phyloP scores from a whole-genome alignment of 208 protist genomes.

The Crithidia brevicula region DNA sequence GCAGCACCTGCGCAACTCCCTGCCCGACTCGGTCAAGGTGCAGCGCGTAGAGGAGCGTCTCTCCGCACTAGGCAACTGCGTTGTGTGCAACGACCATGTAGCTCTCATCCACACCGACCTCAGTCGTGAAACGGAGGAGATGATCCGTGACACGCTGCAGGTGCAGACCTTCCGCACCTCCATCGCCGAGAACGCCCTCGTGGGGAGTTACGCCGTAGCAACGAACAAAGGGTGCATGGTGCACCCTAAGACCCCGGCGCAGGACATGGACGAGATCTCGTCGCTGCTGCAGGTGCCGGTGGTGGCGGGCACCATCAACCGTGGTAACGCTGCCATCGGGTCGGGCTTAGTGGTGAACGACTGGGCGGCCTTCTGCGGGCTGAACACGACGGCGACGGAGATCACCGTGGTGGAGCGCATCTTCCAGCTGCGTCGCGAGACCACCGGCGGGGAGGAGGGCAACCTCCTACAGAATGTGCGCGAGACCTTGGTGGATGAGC shows the following conservation, averaged over 20 bases:
- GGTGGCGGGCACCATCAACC: slow-evolving; percentile 99
- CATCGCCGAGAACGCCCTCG: slow-evolving; percentile 97
- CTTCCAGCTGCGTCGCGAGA: slow-evolving; percentile 96
- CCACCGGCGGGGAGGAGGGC: slow-evolving; percentile 50
- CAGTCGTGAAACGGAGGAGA: slow-evolving; percentile 99
- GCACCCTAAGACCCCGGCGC: slow-evolving; percentile 94
- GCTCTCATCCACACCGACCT: slow-evolving; percentile 99
- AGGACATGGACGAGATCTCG: slow-evolving; percentile 99
- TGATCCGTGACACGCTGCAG: slow-evolving; percentile 98
- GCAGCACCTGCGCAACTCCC: slow-evolving; percentile 98
- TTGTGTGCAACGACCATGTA: slow-evolving; percentile 99
- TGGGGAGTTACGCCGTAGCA: slow-evolving; percentile 98
- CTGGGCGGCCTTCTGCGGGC: slow-evolving; percentile 98
- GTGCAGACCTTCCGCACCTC: slow-evolving; percentile 99
- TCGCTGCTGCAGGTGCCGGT: slow-evolving; percentile 98
- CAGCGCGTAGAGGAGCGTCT: slow-evolving; percentile 99
- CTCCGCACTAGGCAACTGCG: slow-evolving; percentile 99
- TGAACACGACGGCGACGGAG: slow-evolving; percentile 99
- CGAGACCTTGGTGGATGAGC: slow-evolving; percentile 87
- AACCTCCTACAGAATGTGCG: slow-evolving; percentile 89
- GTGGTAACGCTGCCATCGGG: slow-evolving; percentile 95
- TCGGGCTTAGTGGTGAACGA: slow-evolving; percentile 99
- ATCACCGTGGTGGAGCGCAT: slow-evolving; percentile 99
- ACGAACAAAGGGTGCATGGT: slow-evolving; percentile 99
- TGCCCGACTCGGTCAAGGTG: slow-evolving; percentile 97